Evolutionary conservation across 345 rosid species (phyloP), one percentile per base, ranked within the genome.

Genomic region (Lepidium sativum): DNA sequence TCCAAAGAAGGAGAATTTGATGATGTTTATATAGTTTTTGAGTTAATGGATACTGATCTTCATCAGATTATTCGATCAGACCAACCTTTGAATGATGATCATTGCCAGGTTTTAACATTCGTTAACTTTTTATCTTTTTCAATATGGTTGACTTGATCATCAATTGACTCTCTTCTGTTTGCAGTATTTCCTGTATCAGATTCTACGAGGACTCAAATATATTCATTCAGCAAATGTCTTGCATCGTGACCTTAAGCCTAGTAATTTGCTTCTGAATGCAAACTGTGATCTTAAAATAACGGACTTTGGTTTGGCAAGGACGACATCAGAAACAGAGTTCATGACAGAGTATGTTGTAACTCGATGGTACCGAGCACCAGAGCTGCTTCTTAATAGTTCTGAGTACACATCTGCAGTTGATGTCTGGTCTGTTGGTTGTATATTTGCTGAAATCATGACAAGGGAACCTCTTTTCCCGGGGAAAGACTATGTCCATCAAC

Each of bases 291-390:
- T 83, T 29, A 83, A 83, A 70, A 83, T 83, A 29, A 78, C 78
- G 1, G 87, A 83, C 56, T 83, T 83, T 70, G 87, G 87, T 27
- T 76, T 83, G 62, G 83, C 87, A 7, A 75, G 87, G 63, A 80
- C 87, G 7, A 80, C 84, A 21, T 77, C 87, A 42, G 87, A 80
- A 63, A 80, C 84, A 20, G 87, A 80, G 21, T 79, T 80, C 67
- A 82, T 83, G 87, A 80, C 87, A 5, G 87, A 83, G 60, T 83
- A 80, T 77, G 87, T 83, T 56, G 87, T 83, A 33, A 83, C 87
- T 4, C 70, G 82, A 27, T 83, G 87, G 87, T 83, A 83, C 44
- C 62, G 84, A 58, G 87, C 87, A 27, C 87, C 87, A 27, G 87
- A 83, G 40, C 62, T 83, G 60, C 81, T 83, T 2, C 87, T 83